phyloP scores from a whole-genome alignment of 1,284 basidiomycete species.

The Gymnopus androsaceus region DNA sequence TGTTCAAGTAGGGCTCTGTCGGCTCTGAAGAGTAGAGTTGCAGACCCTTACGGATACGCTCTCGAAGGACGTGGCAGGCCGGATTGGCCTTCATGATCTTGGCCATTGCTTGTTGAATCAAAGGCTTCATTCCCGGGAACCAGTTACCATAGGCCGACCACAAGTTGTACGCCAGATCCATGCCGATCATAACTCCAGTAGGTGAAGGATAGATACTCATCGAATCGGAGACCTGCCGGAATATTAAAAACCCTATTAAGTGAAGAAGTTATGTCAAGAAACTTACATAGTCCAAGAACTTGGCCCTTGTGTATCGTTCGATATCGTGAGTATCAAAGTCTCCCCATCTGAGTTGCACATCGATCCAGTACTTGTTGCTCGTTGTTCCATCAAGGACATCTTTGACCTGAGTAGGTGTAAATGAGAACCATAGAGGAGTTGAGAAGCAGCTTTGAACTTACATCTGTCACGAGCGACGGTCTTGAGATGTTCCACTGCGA shows the following conservation, averaged over 20 bases:
- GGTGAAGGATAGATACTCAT: slow-evolving; percentile 99
- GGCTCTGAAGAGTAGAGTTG: slow-evolving; percentile 99
- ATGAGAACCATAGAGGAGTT: neutral
- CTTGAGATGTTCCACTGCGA: slow-evolving; percentile 94
- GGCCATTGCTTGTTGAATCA: slow-evolving; percentile 98
- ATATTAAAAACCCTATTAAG: neutral
- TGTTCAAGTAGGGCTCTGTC: slow-evolving; percentile 98
- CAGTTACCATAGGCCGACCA: slow-evolving; percentile 99
- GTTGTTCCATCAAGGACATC: slow-evolving; percentile 97
- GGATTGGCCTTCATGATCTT: slow-evolving; percentile 99
- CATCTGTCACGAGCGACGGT: slow-evolving; percentile 94
- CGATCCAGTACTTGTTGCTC: slow-evolving; percentile 99
- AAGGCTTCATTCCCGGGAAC: slow-evolving; percentile 98
- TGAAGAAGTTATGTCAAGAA: neutral
- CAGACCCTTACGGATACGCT: slow-evolving; percentile 97
- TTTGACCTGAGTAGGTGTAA: slow-evolving; percentile 61
- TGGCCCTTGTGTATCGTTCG: slow-evolving; percentile 95
- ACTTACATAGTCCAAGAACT: slow-evolving; percentile 92
- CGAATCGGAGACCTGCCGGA: slow-evolving; percentile 79
- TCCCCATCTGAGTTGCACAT: slow-evolving; percentile 97
- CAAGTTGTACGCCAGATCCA: slow-evolving; percentile 97
- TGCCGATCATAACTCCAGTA: slow-evolving; percentile 97
- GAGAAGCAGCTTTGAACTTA: slow-evolving; percentile 37
- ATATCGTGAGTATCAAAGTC: slow-evolving; percentile 99
- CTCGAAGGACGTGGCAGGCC: slow-evolving; percentile 95